Conservation (phyloP, 257 asterid genomes). For the Ocimum tenuiflorum region DNA sequence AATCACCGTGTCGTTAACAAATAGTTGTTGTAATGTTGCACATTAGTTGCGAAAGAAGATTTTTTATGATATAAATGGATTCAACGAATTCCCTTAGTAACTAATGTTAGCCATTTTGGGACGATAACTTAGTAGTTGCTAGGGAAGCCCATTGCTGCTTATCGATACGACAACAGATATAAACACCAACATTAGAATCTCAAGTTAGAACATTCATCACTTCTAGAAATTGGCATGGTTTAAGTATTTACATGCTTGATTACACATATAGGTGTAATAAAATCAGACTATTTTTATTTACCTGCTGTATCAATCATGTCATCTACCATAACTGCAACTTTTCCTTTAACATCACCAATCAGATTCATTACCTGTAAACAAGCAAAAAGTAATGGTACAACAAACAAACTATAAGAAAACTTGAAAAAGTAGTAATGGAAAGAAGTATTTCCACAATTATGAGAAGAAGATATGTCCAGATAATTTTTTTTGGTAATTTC, state of each 20-base stretch:
- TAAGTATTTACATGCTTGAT: neutral
- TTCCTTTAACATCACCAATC: slow-evolving; percentile 90
- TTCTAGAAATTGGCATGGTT: neutral
- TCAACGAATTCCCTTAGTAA: too few species aligned
- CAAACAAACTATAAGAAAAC: neutral
- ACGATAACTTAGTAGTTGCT: too few species aligned
- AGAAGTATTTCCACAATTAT: neutral
- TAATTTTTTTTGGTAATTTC: neutral
- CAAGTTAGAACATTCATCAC: neutral
- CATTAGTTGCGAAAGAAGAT: too few species aligned
- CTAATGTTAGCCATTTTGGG: too few species aligned
- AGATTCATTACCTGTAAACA: slow-evolving; percentile 73
- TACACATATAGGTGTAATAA: neutral
- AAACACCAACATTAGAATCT: neutral
- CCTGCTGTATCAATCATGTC: slow-evolving; percentile 99
- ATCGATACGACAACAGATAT: neutral
- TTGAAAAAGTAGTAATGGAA: neutral
- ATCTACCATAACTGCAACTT: slow-evolving; percentile 94
- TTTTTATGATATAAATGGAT: too few species aligned
- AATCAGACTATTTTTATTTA: slow-evolving; percentile 22
- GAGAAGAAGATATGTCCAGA: neutral
- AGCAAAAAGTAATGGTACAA: slow-evolving; percentile 3
- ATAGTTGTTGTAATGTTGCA: too few species aligned
- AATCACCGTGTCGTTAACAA: too few species aligned
- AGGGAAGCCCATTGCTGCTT: too few species aligned